These are phyloP conservation scores for Boeremia exigua DNA, from an alignment of 2,329 filamentous ascomycete species.

Conservation along the genomic window DNA sequence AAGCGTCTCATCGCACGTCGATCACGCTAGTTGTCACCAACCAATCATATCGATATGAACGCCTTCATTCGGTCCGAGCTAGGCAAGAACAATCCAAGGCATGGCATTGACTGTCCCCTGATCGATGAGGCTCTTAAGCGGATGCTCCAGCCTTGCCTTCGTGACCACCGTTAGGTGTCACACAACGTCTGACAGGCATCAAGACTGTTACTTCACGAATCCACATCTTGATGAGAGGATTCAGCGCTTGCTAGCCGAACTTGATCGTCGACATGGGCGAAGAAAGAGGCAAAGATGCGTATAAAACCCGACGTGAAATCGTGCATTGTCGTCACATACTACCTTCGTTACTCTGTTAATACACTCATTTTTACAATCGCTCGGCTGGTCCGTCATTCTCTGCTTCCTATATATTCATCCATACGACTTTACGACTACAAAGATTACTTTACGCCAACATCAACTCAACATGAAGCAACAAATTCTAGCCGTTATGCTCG, in stretches of 20 bases:
- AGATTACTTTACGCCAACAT: neutral
- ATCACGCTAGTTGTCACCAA: neutral
- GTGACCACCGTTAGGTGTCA: neutral
- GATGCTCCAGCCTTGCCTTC: neutral
- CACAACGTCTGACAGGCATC: conserved; percentile 3
- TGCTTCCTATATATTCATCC: neutral
- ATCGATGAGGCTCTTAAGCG: conserved; percentile 4
- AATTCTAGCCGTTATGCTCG: conserved; percentile 37
- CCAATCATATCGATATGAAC: neutral
- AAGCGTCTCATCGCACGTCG: neutral
- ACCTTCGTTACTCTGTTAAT: neutral
- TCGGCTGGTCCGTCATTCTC: conserved; percentile 12
- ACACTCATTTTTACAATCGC: conserved; percentile 6
- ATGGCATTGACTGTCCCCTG: conserved; percentile 14
- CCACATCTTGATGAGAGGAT: conserved; percentile 4
- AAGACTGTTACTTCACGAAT: conserved; percentile 2
- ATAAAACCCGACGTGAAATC: neutral
- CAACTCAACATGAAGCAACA: conserved; percentile 42
- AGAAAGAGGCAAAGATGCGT: neutral
- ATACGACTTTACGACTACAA: conserved; percentile 8
- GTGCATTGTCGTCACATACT: neutral
- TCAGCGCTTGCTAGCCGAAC: conserved; percentile 6
- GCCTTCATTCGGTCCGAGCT: neutral
- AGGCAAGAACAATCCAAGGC: conserved; percentile 3
- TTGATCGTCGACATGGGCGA: conserved; percentile 3